Conservation (phyloP, 768 basidiomycete genomes). For the Lactarius trivialis region DNA sequence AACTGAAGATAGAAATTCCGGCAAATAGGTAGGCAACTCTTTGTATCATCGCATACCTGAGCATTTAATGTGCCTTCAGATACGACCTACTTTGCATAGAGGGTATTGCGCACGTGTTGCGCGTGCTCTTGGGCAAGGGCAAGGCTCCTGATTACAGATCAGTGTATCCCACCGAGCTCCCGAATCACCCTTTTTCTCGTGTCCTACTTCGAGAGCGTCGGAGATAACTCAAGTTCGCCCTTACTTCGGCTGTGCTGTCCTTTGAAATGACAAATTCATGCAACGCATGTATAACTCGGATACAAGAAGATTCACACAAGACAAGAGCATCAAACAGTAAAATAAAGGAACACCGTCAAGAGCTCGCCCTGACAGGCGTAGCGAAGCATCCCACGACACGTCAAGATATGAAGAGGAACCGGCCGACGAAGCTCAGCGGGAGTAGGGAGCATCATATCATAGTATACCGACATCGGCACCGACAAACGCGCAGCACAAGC, state of each 20-base stretch:
- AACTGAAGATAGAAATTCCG: slow-evolving; percentile 98
- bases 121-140: slow-evolving; percentile 69
- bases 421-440: too few relatives aligned
- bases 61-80: slow-evolving; percentile 38
- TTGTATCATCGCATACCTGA: not conserved
- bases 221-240: slow-evolving; percentile 83
- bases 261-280: slow-evolving; percentile 87
- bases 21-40: slow-evolving; percentile 73
- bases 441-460: too few relatives aligned
- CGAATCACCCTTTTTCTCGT: slow-evolving; percentile 33
- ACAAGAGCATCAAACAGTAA: too few relatives aligned
- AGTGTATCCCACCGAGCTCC: slow-evolving; percentile 61
- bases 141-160: slow-evolving; percentile 68
- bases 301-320: too few relatives aligned
- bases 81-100: slow-evolving; percentile 97
- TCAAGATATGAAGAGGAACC: too few relatives aligned
- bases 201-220: not conserved
- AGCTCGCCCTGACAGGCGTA: too few relatives aligned
- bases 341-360: too few relatives aligned
- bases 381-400: too few relatives aligned
- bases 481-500: too few relatives aligned
- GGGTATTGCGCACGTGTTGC: slow-evolving; percentile 83
- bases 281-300: slow-evolving; percentile 80
- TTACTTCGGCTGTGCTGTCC: slow-evolving; percentile 82
- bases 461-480: too few relatives aligned